A percentile compares a stretch with the other conserved stretches of the same genome.
Conservation (phyloP, 2,329 filamentous ascomycete genomes). For the Xenosphaeropsis pyriputrescens region DNA sequence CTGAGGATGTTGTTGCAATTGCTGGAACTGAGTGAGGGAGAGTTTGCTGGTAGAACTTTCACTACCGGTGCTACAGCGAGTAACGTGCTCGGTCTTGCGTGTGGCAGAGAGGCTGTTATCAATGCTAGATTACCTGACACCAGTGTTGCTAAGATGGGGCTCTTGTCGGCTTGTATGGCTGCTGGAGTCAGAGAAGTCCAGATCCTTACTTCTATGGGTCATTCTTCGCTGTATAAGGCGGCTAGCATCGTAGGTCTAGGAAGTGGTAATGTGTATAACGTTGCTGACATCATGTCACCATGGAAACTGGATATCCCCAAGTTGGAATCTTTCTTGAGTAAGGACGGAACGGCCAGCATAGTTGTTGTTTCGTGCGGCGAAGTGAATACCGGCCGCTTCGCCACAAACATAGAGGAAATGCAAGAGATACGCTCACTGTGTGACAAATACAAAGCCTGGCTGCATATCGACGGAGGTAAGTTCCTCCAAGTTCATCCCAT, state of each 20-base stretch:
- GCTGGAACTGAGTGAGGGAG: slow-evolving; percentile 36
- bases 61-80: slow-evolving; percentile 58
- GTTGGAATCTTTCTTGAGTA: slow-evolving; percentile 44
- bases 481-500: slow-evolving; percentile 4
- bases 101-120: slow-evolving; percentile 56
- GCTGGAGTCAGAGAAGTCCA: slow-evolving; percentile 56
- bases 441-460: slow-evolving; percentile 63
- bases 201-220: slow-evolving; percentile 66
- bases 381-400: slow-evolving; percentile 79
- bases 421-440: slow-evolving; percentile 50
- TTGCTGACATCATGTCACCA: slow-evolving; percentile 37
- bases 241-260: slow-evolving; percentile 73
- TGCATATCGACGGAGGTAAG: slow-evolving; percentile 71
- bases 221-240: slow-evolving; percentile 75
- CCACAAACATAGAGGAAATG: slow-evolving; percentile 31
- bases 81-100: slow-evolving; percentile 50
- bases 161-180: slow-evolving; percentile 48
- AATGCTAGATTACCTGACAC: slow-evolving; percentile 14
- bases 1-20: slow-evolving; percentile 55
- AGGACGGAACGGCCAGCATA: slow-evolving; percentile 48
- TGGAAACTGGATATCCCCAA: slow-evolving; percentile 56
- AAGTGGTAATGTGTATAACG: slow-evolving; percentile 46
- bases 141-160: slow-evolving; percentile 53
- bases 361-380: slow-evolving; percentile 75
- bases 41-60: slow-evolving; percentile 64